A percentile compares a stretch with the other conserved stretches of the same genome.
Evolutionary conservation across 2,329 filamentous ascomycete genomes (phyloP).

Genomic region (Penicillium concentricum): DNA sequence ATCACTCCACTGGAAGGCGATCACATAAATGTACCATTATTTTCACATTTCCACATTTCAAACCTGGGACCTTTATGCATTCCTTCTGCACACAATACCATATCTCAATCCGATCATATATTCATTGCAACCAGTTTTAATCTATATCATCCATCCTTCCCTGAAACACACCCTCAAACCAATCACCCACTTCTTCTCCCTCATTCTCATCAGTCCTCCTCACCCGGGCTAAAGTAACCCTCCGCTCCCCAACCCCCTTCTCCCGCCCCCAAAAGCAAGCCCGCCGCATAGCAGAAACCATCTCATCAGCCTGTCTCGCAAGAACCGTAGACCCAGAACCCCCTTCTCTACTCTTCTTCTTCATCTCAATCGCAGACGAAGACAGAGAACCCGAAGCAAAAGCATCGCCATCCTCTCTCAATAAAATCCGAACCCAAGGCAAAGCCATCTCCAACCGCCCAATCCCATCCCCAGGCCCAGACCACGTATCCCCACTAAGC

Average conservation of each 20-base stretch:
- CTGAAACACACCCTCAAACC: conserved; percentile 13
- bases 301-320: conserved; percentile 39
- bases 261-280: conserved; percentile 47
- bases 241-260: conserved; percentile 39
- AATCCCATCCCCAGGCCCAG: conserved; percentile 15
- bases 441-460: conserved; percentile 29
- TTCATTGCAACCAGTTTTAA: background rate
- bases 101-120: background rate
- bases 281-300: conserved; percentile 42
- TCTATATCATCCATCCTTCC: conserved; percentile 5
- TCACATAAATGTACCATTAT: background rate
- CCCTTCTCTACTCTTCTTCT: background rate
- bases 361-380: background rate
- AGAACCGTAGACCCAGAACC: conserved; percentile 28
- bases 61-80: background rate
- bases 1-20: background rate
- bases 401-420: background rate
- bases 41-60: background rate
- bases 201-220: background rate
- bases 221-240: conserved; percentile 26
- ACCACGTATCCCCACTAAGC: conserved; percentile 18
- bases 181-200: conserved; percentile 10
- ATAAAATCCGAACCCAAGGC: conserved; percentile 34
- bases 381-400: background rate
- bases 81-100: background rate